Evolutionary conservation across 768 basidiomycete species (phyloP), one percentile per base, ranked within the genome.

Genomic region (Filobasidium floriforme): DNA sequence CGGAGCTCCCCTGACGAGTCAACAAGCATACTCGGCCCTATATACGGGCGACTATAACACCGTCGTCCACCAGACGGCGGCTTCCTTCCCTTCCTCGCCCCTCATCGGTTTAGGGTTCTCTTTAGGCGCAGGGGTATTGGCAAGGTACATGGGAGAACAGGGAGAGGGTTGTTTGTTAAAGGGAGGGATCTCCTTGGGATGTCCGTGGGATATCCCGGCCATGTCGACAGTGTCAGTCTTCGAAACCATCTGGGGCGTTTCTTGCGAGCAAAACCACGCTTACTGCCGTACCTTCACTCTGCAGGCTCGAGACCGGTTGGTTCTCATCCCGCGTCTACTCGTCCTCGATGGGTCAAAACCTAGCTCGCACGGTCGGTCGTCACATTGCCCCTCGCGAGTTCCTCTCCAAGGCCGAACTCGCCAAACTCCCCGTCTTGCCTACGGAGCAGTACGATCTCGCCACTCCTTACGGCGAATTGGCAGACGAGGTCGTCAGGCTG

Each of bases 41-140:
- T 85, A 90, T 69, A 97, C 93, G 10, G 87, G 92, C 70, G 94
- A 99, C 79, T 82, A 92, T 41, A 86, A 92, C 29, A 85, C 85
- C 67, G 89, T 90, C 0, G 76, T 96, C 59, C 82, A 88, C 71
- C 88, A 89, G 79, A 84, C 97, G 62, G 82, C 86, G 1, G 77
- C 84, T 59, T 75, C 77, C 67, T 93, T 87, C 72, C 93, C 94
- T 1, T 80, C 82, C 11, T 90, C 94, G 0, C 89, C 88, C 3
- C 80, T 97, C 43, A 79, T 94, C 19, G 94, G 89, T 15, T 79
- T 96, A 11, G 91, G 93, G 7, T 98, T 94, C 81, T 96, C 92
- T 4, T 84, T 99, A 43, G 96, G 94, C 51, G 89, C 92, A 51
- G 91, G 90, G 75, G 88, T 97, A 41, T 80, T 98, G 71, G 88